These are phyloP conservation scores for Globisporangium nagaii DNA, from an alignment of 352 stramenopile genomes.

Conservation along the genomic window DNA sequence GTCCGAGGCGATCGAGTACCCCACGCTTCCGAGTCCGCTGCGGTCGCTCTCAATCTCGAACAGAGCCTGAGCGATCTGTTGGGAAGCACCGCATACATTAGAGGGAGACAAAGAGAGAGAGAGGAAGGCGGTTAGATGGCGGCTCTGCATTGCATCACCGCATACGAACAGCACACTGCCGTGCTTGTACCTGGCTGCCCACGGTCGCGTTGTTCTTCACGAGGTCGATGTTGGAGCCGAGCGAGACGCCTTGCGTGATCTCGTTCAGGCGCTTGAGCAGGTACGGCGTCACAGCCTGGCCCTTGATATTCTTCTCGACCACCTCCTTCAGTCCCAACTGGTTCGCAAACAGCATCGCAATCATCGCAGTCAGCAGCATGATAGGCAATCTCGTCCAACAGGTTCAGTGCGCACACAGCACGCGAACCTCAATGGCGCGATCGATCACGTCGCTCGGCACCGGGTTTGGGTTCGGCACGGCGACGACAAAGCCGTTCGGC, in stretches of 20 bases:
- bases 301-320: constrained; percentile 77
- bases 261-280: constrained; percentile 88
- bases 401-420: too few species aligned
- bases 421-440: constrained; percentile 81
- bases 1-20: constrained; percentile 34
- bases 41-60: constrained; percentile 53
- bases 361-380: too few species aligned
- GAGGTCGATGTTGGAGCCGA: constrained; percentile 95
- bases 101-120: too few species aligned
- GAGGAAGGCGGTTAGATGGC: too few species aligned
- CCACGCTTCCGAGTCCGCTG: constrained; percentile 4
- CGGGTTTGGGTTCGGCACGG: constrained; percentile 86
- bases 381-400: too few species aligned
- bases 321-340: constrained; percentile 82
- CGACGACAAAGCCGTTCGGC: constrained; percentile 83
- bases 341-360: too few species aligned
- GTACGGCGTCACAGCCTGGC: constrained; percentile 94
- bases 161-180: too few species aligned
- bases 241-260: constrained; percentile 89
- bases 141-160: too few species aligned
- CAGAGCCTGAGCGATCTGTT: constrained; percentile 60
- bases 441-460: constrained; percentile 87
- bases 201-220: constrained; percentile 96
- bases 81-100: too few species aligned
- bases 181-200: constrained; percentile 89